These are phyloP conservation scores for Sugiyamaella japonica DNA, from an alignment of 1,139 yeast genomes.

Conservation along the genomic window DNA sequence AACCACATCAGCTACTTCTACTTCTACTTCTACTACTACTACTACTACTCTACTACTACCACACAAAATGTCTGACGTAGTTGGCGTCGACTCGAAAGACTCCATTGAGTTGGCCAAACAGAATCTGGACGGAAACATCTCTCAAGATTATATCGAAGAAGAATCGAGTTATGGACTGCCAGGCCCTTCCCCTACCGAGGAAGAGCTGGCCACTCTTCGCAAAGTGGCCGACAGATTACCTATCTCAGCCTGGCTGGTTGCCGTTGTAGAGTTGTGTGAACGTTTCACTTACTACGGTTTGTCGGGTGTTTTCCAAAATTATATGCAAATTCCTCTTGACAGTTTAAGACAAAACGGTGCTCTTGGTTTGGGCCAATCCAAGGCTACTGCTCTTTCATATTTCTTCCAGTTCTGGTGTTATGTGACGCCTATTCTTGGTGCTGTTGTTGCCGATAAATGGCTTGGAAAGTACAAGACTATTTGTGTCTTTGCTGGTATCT, in stretches of 20 bases:
- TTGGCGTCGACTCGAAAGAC: constrained; percentile 5
- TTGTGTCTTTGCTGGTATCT: constrained; percentile 57
- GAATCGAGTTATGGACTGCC: constrained; percentile 34
- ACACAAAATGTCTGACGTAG: constrained; percentile 4
- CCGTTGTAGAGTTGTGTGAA: constrained; percentile 77
- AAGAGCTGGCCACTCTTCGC: constrained; percentile 50
- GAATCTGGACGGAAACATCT: neutral
- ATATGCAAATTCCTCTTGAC: constrained; percentile 54
- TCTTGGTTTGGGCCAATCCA: constrained; percentile 57
- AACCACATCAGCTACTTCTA: too few species aligned
- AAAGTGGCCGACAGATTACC: constrained; percentile 47
- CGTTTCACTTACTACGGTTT: constrained; percentile 84
- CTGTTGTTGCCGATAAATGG: constrained; percentile 71
- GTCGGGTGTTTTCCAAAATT: constrained; percentile 74
- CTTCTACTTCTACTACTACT: too few species aligned
- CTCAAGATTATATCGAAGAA: constrained; percentile 6
- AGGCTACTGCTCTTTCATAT: constrained; percentile 74
- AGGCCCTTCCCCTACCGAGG: constrained; percentile 44
- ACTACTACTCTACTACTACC: neutral
- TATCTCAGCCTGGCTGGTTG: constrained; percentile 64
- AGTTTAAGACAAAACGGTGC: constrained; percentile 57
- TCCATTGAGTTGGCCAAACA: constrained; percentile 11
- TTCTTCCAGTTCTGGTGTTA: constrained; percentile 84
- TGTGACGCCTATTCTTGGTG: constrained; percentile 76
- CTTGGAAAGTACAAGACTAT: constrained; percentile 75